Percentiles rank a stretch among this genome's conserved stretches.
These are phyloP conservation scores for Pseudogymnoascus sp. DNA, from an alignment of 2,329 filamentous ascomycete species.

Conservation along the genomic window DNA sequence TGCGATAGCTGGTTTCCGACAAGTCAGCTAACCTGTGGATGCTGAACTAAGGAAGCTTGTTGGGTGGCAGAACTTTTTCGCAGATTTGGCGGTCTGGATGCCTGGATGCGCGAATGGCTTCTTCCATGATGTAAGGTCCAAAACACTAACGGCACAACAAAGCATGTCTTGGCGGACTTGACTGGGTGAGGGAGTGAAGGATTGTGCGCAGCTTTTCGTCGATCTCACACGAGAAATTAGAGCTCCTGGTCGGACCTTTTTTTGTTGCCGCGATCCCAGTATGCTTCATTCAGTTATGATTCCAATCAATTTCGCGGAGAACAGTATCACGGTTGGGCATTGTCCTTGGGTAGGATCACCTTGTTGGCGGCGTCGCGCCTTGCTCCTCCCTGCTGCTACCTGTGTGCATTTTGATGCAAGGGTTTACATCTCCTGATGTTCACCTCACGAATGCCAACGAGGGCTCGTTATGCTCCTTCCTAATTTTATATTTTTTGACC, in stretches of 20 bases:
- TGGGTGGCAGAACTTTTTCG: background rate
- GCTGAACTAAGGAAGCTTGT: background rate
- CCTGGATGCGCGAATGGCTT: background rate
- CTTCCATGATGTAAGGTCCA: background rate
- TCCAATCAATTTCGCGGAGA: background rate
- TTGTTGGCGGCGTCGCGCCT: background rate
- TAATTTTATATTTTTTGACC: background rate
- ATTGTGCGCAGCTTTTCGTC: background rate
- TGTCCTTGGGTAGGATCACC: background rate
- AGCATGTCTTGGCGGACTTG: background rate
- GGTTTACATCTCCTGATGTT: background rate
- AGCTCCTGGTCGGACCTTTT: background rate
- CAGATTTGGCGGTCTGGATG: background rate
- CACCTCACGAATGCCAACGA: background rate
- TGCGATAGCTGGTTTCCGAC: background rate
- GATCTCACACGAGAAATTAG: background rate
- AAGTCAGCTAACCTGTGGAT: background rate
- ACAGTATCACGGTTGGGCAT: background rate
- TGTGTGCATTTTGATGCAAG: background rate
- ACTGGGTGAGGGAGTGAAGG: background rate
- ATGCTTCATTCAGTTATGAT: background rate
- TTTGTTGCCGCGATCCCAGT: background rate
- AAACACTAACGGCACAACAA: background rate
- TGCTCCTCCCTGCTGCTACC: background rate
- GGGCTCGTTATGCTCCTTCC: background rate